Evolutionary conservation across 2,329 filamentous ascomycete genomes (phyloP).

Genomic region (Neofusicoccum sp.): DNA sequence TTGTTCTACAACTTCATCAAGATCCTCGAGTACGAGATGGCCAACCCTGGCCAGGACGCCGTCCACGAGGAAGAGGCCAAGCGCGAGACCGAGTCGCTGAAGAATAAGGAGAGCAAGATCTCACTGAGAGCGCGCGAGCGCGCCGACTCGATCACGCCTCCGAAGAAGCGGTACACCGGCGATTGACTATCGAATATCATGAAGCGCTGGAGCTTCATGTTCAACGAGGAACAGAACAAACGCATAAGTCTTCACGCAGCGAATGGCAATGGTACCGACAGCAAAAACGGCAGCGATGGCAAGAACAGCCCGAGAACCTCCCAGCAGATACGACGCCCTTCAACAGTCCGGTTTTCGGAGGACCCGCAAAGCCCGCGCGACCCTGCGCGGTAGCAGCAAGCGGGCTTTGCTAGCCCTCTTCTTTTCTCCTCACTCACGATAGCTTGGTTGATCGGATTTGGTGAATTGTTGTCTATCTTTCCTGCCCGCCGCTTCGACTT

Average conservation of each 20-base stretch:
- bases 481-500: not conserved
- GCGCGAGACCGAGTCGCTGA: conserved; percentile 6
- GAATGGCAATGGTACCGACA: not conserved
- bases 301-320: not conserved
- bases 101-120: conserved; percentile 19
- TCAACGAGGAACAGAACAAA: not conserved
- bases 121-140: conserved; percentile 5
- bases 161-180: not conserved
- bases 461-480: not conserved
- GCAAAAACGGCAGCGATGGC: not conserved
- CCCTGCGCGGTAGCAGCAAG: not conserved
- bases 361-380: not conserved
- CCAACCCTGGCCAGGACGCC: conserved; percentile 52
- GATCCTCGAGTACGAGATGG: conserved; percentile 53
- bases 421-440: not conserved
- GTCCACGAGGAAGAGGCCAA: conserved; percentile 43
- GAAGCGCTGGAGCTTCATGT: not conserved
- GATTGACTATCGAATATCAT: not conserved
- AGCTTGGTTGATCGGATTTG: not conserved
- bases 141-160: conserved; percentile 9
- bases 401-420: not conserved
- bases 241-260: not conserved
- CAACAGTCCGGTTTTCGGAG: not conserved
- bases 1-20: conserved; percentile 54
- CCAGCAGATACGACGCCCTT: not conserved